Base-by-base conservation (phyloP, 345 rosid genomes). In the Toxicodendron radicans region DNA sequence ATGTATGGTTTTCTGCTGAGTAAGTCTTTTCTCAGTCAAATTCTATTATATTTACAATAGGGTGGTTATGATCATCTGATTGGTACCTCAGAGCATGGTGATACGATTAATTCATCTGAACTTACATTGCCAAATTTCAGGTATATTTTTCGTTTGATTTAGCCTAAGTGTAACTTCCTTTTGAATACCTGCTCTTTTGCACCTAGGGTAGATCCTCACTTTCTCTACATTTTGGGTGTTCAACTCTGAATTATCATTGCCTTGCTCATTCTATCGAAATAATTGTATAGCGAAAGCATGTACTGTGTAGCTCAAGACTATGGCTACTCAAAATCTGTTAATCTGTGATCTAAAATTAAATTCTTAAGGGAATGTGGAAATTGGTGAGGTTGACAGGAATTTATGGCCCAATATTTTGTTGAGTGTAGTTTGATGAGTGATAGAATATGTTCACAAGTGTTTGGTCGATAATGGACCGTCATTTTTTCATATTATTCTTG, bases 71-170 rank as follows among this genome's bases (percentile, higher is more conserved):
- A 93, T 83, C 81, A 89, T 81, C 75, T 85, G 75, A 88, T 95
- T 35, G 97, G 99, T 73, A 93, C 98, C 45, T 95, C 99, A n/a
- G 98, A 95, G 90, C 98, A 95, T 71, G 99, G 99, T 57, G 72
- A 74, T n/a, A 73, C 80, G 56, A 72, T 90, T 68, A 87, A 80
- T 54, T 81, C 98, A 75, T 90, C 97, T 21, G 85, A 93, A 79
- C 90, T 93, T 45, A 77, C 68, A 46, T 73, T 95, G 80, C 97
- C 97, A 38, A 60, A 77, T 58, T 91, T 88, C 86, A 89, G 94
- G 99, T 93, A 24, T 66, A 60, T 14, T 73, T 70, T 57, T 73
- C 3, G 30, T 79, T 72, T 51, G 9, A 48, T 10, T 32, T 17
- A 63, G 56, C 59, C 57, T 48, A 68, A 18, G 11, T 54, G 27